Conservation (phyloP, 2,329 filamentous ascomycete genomes). For the Pseudofabraea citricarpa region DNA sequence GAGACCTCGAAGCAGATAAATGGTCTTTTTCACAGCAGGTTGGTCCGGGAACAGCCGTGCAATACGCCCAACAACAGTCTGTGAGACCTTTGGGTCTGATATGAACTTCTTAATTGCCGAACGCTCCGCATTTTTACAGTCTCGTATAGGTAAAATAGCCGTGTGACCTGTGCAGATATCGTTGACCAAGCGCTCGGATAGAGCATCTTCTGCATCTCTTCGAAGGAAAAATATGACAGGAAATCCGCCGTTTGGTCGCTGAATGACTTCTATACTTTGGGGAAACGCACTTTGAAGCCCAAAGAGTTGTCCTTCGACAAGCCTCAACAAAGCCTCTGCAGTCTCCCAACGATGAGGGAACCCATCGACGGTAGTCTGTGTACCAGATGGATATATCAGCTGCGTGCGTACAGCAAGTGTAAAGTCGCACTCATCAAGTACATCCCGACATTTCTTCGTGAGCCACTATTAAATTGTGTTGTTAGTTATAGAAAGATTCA, state of each 20-base stretch:
- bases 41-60: slow-evolving; percentile 27
- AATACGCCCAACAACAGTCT: slow-evolving; percentile 19
- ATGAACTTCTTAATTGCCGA: slow-evolving; percentile 25
- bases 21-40: slow-evolving; percentile 22
- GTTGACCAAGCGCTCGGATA: slow-evolving; percentile 27
- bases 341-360: slow-evolving; percentile 34
- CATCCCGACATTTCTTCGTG: slow-evolving; percentile 36
- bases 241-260: slow-evolving; percentile 29
- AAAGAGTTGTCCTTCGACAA: slow-evolving; percentile 26
- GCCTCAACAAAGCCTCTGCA: slow-evolving; percentile 23
- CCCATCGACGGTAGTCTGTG: slow-evolving; percentile 32
- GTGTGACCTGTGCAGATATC: slow-evolving; percentile 28
- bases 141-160: slow-evolving; percentile 16
- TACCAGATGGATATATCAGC: slow-evolving; percentile 35
- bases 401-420: slow-evolving; percentile 34
- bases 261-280: slow-evolving; percentile 39
- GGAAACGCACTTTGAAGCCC: slow-evolving; percentile 32
- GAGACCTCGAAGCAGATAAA: slow-evolving; percentile 59
- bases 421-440: slow-evolving; percentile 46
- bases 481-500: too few relatives aligned
- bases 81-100: slow-evolving; percentile 17
- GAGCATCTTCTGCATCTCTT: slow-evolving; percentile 30
- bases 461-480: too few relatives aligned
- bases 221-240: slow-evolving; percentile 44
- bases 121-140: slow-evolving; percentile 15